Evolutionary conservation across 345 rosid genomes (phyloP).

Genomic region (Lepidium sativum): DNA sequence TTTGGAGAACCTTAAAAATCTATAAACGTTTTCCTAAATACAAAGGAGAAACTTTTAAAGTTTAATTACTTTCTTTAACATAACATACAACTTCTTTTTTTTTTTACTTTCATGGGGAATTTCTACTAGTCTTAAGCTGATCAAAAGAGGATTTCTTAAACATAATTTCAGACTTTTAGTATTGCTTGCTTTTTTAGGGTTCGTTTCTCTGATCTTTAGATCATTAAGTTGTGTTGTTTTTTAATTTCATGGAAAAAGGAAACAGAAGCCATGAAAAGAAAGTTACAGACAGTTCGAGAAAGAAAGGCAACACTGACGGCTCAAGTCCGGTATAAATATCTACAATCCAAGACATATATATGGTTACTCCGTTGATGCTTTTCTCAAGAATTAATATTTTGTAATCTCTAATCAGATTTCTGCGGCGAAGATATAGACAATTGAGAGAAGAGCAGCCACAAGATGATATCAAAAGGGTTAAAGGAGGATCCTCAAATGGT

Average conservation of each 20-base stretch:
- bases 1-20: background rate
- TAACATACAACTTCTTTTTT: background rate
- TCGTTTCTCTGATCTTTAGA: background rate
- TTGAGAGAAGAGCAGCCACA: constrained; percentile 38
- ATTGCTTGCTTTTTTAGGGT: background rate
- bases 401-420: constrained; percentile 37
- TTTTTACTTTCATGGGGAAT: background rate
- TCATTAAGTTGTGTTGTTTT: background rate
- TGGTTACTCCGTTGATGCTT: background rate
- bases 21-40: background rate
- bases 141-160: background rate
- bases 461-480: background rate
- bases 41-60: background rate
- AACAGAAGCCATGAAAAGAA: constrained; percentile 39
- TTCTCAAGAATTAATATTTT: background rate
- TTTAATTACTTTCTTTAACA: constrained; percentile 7
- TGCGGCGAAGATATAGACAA: constrained; percentile 49
- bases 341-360: background rate
- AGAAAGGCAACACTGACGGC: constrained; percentile 43
- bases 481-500: constrained; percentile 19
- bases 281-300: constrained; percentile 44
- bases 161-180: background rate
- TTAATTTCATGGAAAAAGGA: constrained; percentile 37
- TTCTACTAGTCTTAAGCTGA: background rate
- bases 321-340: constrained; percentile 59